Conservation (phyloP, 2,329 filamentous ascomycete genomes). For the Scytalidium lignicola region DNA sequence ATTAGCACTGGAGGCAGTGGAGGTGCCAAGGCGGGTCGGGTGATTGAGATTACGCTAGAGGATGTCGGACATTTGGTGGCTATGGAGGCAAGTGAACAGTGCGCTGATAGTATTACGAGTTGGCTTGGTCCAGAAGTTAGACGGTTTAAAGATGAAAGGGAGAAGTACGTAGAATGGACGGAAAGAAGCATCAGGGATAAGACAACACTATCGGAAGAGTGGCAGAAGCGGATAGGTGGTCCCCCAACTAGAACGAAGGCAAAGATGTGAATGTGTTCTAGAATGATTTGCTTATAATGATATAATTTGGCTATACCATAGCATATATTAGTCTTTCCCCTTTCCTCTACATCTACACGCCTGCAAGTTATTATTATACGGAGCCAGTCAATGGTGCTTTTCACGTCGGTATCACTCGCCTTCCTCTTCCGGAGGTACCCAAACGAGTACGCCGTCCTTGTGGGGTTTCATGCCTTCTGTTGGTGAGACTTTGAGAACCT, state of each 20-base stretch:
- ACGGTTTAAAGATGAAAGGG: constrained; percentile 53
- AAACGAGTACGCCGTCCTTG: constrained; percentile 59
- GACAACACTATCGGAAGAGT: constrained; percentile 50
- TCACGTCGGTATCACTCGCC: not conserved
- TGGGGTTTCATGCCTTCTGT: constrained; percentile 66
- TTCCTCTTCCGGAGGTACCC: constrained; percentile 46
- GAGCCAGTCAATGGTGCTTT: no score
- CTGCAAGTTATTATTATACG: not conserved
- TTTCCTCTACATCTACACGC: not conserved
- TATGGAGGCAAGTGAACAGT: constrained; percentile 68
- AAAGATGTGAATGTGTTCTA: constrained; percentile 6
- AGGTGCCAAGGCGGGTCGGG: constrained; percentile 57
- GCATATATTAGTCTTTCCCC: constrained; percentile 1
- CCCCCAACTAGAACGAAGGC: constrained; percentile 8
- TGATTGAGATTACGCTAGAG: constrained; percentile 59
- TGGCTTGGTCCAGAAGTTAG: constrained; percentile 55
- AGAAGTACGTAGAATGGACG: constrained; percentile 50
- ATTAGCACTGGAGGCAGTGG: constrained; percentile 63
- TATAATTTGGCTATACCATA: not conserved
- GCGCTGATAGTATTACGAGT: constrained; percentile 53
- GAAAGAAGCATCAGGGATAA: constrained; percentile 48
- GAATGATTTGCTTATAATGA: not conserved
- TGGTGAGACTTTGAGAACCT: constrained; percentile 74
- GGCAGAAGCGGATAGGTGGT: constrained; percentile 31
- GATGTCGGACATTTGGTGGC: constrained; percentile 74